Base-by-base conservation (phyloP, 352 stramenopile species). In the Pythium grandisporangium region DNA sequence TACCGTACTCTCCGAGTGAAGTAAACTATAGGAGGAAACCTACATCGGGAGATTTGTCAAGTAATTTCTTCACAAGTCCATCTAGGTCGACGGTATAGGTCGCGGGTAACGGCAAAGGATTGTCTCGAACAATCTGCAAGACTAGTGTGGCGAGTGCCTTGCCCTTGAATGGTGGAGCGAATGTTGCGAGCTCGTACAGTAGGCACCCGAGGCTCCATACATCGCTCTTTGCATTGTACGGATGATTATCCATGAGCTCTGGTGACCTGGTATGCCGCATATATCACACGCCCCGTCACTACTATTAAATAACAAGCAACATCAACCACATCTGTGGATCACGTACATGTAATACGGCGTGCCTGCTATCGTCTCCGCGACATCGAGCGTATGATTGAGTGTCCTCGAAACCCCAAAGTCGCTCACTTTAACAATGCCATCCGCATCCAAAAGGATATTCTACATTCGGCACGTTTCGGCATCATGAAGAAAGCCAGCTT, bases 121-220 rank as follows among this genome's bases (percentile, higher is more conserved):
- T 37, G 3, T 49, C 55, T 29, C 61, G 42, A 1, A 81, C 25
- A 26, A 83, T 77, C 36, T 80, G 68, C 20, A 68, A 53, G 21
- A 92, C 61, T 12, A 93, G 59, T 2, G 70, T 51, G 1, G 65
- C 71, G 17, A 91, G 34, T 0, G 77, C 76, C 11, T 61, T 66
- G 11, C 58, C 77, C 11, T 55, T 51, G 42, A 93, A 94, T 3
- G 81, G 78, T 6, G 75, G 65, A 14, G 54, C 49, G 22, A 74
- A 55, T 6, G 64, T 60, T 6, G 70, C 59, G 7, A 93, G 54
- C 40, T 95, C 80, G 45, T 88, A 82, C n/a, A 93, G 33, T 11
- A 95, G 53, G 33, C 83, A 95, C 1, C 81, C 83, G 16, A 95
- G 56, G 26, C 73, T 82, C 81, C 83, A 94, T 0, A 94, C 53